Evolutionary conservation across 306 rosid genomes (phyloP).

Genomic region (Corylus americana): DNA sequence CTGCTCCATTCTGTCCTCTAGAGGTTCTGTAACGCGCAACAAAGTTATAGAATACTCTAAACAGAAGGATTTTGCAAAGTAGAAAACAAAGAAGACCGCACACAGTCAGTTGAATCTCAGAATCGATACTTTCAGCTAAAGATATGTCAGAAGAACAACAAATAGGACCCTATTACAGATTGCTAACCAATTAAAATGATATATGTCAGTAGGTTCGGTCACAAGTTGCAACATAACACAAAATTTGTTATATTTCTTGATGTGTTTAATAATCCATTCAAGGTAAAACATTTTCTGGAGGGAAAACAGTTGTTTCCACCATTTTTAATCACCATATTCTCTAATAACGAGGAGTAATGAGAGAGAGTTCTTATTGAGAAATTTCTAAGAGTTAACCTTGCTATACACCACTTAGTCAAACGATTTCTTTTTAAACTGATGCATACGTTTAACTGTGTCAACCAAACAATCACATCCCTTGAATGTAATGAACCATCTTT

Average conservation of each 20-base stretch:
- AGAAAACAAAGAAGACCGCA: conserved; percentile 1
- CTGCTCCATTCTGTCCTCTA: conserved; percentile 96
- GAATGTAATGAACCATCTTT: not conserved
- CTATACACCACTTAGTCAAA: not conserved
- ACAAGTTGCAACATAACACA: no score
- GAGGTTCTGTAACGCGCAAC: conserved; percentile 70
- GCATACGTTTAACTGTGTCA: not conserved
- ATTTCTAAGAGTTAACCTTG: not conserved
- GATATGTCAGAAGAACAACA: not conserved
- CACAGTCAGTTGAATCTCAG: not conserved
- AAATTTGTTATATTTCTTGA: no score
- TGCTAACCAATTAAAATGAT: not conserved
- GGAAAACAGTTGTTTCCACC: not conserved
- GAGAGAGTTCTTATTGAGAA: no score
- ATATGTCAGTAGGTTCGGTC: not conserved
- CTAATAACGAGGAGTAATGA: no score
- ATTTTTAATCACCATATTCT: not conserved
- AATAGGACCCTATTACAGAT: not conserved
- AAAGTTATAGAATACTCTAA: conserved; percentile 63
- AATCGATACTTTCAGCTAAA: not conserved
- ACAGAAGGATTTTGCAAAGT: conserved; percentile 51
- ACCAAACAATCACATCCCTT: conserved; percentile 6
- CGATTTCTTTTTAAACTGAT: not conserved
- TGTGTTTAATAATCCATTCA: no score
- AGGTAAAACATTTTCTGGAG: no score